Percentiles rank a stretch among this genome's conserved stretches.
Conservation (phyloP, 2,329 filamentous ascomycete species). For the Ceratocystis destructans region DNA sequence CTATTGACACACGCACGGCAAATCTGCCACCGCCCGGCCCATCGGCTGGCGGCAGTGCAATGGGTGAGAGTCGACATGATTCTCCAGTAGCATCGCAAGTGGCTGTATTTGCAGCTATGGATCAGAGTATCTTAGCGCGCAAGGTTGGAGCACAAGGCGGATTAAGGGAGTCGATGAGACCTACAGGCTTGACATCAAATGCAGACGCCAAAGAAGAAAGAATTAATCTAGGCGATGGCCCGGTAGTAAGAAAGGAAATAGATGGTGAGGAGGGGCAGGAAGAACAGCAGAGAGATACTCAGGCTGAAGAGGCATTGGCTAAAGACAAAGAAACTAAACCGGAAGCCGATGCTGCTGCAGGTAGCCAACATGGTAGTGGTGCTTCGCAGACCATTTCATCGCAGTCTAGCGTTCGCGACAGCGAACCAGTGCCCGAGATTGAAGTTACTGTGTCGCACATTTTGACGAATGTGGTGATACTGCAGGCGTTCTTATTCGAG, state of each 20-base stretch:
- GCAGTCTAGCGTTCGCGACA: not conserved
- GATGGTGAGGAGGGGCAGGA: slow-evolving; percentile 10
- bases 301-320: slow-evolving; percentile 18
- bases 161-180: slow-evolving; percentile 22
- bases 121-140: slow-evolving; percentile 46
- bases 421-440: slow-evolving; percentile 21
- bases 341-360: slow-evolving; percentile 19
- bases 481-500: slow-evolving; percentile 70
- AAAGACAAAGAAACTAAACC: slow-evolving; percentile 23
- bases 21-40: slow-evolving; percentile 9
- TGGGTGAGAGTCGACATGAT: slow-evolving; percentile 14
- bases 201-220: slow-evolving; percentile 18
- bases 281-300: not conserved
- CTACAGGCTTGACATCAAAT: slow-evolving; percentile 22
- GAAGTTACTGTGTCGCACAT: slow-evolving; percentile 61
- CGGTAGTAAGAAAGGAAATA: not conserved
- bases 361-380: slow-evolving; percentile 17
- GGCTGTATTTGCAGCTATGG: slow-evolving; percentile 49
- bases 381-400: slow-evolving; percentile 1
- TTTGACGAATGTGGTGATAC: slow-evolving; percentile 63
- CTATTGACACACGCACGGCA: slow-evolving; percentile 8
- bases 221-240: not conserved
- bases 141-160: slow-evolving; percentile 37
- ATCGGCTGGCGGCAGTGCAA: slow-evolving; percentile 3
- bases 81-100: slow-evolving; percentile 34